Evolutionary conservation across 768 basidiomycete genomes (phyloP).

Genomic region (Mycena belliarum): DNA sequence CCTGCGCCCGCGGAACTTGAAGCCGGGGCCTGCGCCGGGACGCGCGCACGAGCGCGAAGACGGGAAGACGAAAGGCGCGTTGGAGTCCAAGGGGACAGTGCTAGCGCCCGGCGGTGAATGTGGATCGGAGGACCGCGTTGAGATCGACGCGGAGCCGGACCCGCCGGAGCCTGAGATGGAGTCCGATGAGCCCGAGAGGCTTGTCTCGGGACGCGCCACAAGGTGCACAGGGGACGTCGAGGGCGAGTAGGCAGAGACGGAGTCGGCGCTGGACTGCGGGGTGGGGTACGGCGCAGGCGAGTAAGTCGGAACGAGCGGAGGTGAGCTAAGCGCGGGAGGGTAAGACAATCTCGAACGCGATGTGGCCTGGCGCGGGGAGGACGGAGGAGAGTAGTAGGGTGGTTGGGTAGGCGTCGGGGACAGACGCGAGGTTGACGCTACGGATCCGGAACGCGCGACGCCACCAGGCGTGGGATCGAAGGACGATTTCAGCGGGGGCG

Average conservation of each 20-base stretch:
- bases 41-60: constrained; percentile 24
- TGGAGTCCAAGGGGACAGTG: background rate
- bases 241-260: constrained; percentile 6
- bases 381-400: constrained; percentile 16
- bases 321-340: background rate
- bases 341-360: background rate
- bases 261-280: background rate
- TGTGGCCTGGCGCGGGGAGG: background rate
- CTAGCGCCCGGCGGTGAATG: too few relatives aligned
- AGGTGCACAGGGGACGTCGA: constrained; percentile 1
- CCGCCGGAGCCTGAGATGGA: constrained; percentile 7
- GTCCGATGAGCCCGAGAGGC: constrained; percentile 10
- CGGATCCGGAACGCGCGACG: constrained; percentile 1
- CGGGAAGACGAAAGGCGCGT: constrained; percentile 22
- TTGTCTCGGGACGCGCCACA: too few relatives aligned
- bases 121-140: too few relatives aligned
- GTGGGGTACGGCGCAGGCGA: constrained; percentile 9
- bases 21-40: constrained; percentile 2
- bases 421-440: constrained; percentile 16
- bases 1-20: constrained; percentile 15
- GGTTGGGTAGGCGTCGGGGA: constrained; percentile 1
- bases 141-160: background rate
- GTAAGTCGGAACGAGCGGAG: background rate
- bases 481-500: background rate
- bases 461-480: background rate